Base-by-base conservation (phyloP, 2,329 filamentous ascomycete genomes). In the Plectosphaerella sp. region DNA sequence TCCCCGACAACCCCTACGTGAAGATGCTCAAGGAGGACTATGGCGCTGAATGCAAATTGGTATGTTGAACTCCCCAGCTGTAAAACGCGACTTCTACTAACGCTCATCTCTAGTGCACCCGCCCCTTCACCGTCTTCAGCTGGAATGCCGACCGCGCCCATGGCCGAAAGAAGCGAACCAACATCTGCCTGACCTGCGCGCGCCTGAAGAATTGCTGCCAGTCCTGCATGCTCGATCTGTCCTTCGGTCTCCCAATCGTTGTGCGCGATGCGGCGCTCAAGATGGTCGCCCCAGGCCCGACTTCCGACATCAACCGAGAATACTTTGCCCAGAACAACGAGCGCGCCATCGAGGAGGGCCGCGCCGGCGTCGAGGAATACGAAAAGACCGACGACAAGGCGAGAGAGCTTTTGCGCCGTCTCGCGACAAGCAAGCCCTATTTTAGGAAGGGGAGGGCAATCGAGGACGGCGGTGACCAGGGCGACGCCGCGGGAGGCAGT, bases 11-110 rank as follows among this genome's bases (percentile, higher is more conserved):
- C 63, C 93, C 93, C 2, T 99, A 96, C 65, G 94, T 99, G 43
- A 94, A 97, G 72, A 97, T 99, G 92, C 79, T 99, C 55, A 99
- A 99, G 72, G 91, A 97, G 67, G 93, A 99, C 69, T 86, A 95
- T 64, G 94, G 91, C 62, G 89, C 88, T 52, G 88, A 92, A 72
- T 91, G 88, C 79, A 89, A 89, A 75, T 76, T 89, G 59, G 72
- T 74, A 64, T 50, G 67, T 53, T 48, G 4, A 2, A 22, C 24
- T 12, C 36, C 20, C 12, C 18, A 12, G 5, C 14, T 18, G n/a
- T 42, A n/a, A 6, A 7, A 18, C 39, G 6, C 36, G 20, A 33
- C 28, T 41, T 42, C 37, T 52, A 70, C 59, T 61, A 18, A 60
- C 36, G 36, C 14, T 8, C 12, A 11, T 24, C 11, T 11, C 16